Evolutionary conservation across 495 filamentous ascomycete genomes (phyloP), one percentile per base, ranked within the genome.

Genomic region (Xylaria castorea): DNA sequence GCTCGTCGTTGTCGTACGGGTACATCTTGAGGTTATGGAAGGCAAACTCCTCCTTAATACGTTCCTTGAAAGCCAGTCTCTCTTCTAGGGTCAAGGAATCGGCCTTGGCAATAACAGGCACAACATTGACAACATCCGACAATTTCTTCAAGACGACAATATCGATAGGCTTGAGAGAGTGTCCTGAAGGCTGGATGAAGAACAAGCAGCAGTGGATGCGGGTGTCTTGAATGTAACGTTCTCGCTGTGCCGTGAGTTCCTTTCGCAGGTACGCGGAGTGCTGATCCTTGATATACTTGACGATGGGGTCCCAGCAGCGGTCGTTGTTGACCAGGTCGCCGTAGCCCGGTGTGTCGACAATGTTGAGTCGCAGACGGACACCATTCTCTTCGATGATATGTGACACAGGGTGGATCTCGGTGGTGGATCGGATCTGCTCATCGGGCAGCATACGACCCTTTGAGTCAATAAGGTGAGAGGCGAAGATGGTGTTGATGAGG

Each of bases 21-120:
- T 97, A 99, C 96, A 99, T 99, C 87, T 97, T 94, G 81, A 98
- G 89, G 87, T 97, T 98, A 89, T 99, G 96, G 91, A 99, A 99
- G 51, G 92, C 86, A 82, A 99, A 98, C 81, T 99, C 96, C 87
- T 98, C 95, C 90, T 97, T 97, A 84, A 99, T 99, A 78, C 97
- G 90, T 86, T 95, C 95, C 88, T 98, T 99, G 90, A 99, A 99
- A 5, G 91, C 94, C 75, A 90, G 89, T 71, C 96, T 89, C 87
- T 99, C 96, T 82, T 99, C 97, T 34, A 99, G 87, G 11, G 96
- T 99, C 74, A 99, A 86, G 68, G 94, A 96, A 79, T 99, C 96
- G 65, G 96, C 92, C 87, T 99, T 99, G 80, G 96, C 96, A 83
- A 99, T 98, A 42, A 99, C 97, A 44, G 96, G 96, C 40, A 99